Conservation (phyloP, 1,139 yeast species). For the Hansenula sp. region DNA sequence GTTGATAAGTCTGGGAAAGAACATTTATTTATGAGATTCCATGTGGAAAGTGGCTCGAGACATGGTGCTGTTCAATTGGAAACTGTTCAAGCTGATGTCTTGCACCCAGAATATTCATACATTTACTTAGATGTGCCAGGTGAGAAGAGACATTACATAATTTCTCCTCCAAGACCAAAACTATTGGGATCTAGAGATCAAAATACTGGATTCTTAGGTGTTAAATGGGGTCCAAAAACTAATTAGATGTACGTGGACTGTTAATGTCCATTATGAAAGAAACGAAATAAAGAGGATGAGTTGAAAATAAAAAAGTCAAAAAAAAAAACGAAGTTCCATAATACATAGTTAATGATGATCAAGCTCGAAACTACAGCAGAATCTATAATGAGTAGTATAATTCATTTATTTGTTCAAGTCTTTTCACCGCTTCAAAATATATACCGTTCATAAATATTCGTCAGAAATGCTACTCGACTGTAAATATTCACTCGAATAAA, state of each 20-base stretch:
- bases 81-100: conserved; percentile 59
- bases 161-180: conserved; percentile 49
- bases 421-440: too few species aligned
- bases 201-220: conserved; percentile 64
- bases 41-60: conserved; percentile 62
- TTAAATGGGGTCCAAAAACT: conserved; percentile 80
- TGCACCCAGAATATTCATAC: conserved; percentile 70
- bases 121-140: conserved; percentile 77
- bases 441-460: not conserved
- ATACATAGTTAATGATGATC: too few species aligned
- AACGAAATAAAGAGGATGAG: not conserved
- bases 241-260: conserved; percentile 24
- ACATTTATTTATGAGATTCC: conserved; percentile 79
- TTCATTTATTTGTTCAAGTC: too few species aligned
- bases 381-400: too few species aligned
- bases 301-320: too few species aligned
- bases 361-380: too few species aligned
- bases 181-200: conserved; percentile 26
- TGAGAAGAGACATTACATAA: conserved; percentile 59
- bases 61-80: conserved; percentile 74
- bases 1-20: conserved; percentile 71
- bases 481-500: not conserved
- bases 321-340: too few species aligned
- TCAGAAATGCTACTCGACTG: not conserved
- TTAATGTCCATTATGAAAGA: not conserved